Evolutionary conservation across 106 monocot species (phyloP), one percentile per base, ranked within the genome.

Genomic region (Iris macrosiphon): DNA sequence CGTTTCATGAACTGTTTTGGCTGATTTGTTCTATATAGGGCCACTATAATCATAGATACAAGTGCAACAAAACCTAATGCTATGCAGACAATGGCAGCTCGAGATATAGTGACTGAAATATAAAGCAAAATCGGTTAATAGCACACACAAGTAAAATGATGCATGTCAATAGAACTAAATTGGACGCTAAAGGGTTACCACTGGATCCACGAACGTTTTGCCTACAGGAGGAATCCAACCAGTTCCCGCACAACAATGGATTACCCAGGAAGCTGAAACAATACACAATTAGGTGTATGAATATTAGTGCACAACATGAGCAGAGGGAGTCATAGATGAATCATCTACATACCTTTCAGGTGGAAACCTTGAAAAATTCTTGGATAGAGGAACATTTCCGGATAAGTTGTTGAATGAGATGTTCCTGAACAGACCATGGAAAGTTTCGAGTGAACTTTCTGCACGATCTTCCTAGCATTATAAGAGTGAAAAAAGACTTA

Each of bases 371-470:
- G 90, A 79, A 61, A 91, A 91, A 45, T 75, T 87, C 59, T 83
- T 98, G 10, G 51, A 61, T 25, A 34, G 48, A 16, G 98, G 98
- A 29, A 98, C 60, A 22, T 62, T 44, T 38, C 98, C 98, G 20
- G 91, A 91, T n/a, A 98, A 75, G 60, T 98, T 91, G 33, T 98
- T 98, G 70, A 67, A 91, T 15, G 98, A 98, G 9, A 98, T 77
- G 55, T 98, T 83, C 80, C 98, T 98, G 74, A 60, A 69, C 18
- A 40, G 18, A 52, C 7, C 40, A 4, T 22, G 27, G 44, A 15
- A n/a, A n/a, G n/a, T n/a, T n/a, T n/a, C 38, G 9, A 13, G 14
- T 16, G 47, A 8, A 22, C 3, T 12, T 45, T 52, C 13, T 3
- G 22, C 10, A 38, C 28, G 60, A 57, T 22, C 30, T 26, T 67